Evolutionary conservation across 139 green algal species (phyloP), one percentile per base, ranked within the genome.

Genomic region (Zygnema cylindricum): DNA sequence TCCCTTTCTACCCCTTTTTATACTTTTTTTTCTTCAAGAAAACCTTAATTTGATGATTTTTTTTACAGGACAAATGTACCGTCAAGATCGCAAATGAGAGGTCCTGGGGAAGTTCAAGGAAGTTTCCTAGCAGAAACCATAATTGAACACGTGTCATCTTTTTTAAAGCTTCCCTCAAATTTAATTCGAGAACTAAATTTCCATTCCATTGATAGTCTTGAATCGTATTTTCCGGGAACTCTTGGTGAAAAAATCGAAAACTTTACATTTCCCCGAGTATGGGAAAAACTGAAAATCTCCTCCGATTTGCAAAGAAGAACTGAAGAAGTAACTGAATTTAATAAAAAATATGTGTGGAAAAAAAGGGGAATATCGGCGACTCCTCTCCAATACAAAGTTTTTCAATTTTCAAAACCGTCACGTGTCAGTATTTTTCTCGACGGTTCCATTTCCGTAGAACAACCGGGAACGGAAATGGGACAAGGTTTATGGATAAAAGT

Each of bases 401-500:
- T 92, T 32, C 97, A 98, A 93, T 94, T 92, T 35, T 55, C 85
- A 76, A 92, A 95, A 79, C 55, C 43, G 0, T 76, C 86, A 40
- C 71, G 71, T 0, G 86, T 91, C 30, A 87, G n/a, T 90, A 85
- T 98, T 39, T 98, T 97, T 89, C 93, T 93, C 2, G 97, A 99
- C 69, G 97, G 97, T 63, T 97, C 94, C 0, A 95, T 98, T 49
- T 90, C 98, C 76, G 95, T 99, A 2, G 96, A 95, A 0, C 95
- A 98, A 71, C 95, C 96, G 2, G 97, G 97, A 21, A 96, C 98
- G 81, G 97, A 99, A 94, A 99, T 99, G 97, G 97, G 97, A 0
- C 97, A 99, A 94, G 97, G 97, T 2, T 94, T 99, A 86, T 96
- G 98, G 93, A 98, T 96, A 78, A 99, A 99, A 93, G 95, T 98